These are phyloP conservation scores for Aspergillus panamensis DNA, from an alignment of 495 filamentous ascomycete species.

Conservation along the genomic window DNA sequence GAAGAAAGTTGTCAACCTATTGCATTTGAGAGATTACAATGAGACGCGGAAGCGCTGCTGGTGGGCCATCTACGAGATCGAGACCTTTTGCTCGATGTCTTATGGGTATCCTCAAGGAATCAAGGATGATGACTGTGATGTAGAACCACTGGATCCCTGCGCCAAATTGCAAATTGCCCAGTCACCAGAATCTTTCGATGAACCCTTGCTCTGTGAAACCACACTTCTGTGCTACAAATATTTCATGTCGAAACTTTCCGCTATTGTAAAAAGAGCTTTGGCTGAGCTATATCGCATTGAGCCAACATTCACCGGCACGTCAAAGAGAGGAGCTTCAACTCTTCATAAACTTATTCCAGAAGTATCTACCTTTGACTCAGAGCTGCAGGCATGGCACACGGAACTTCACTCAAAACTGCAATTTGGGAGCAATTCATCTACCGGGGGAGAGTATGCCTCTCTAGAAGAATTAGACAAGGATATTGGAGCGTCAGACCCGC, in stretches of 20 bases:
- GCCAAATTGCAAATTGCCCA: slow-evolving; percentile 12
- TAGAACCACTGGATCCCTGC: slow-evolving; percentile 29
- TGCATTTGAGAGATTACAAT: slow-evolving; percentile 11
- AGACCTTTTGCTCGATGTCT: slow-evolving; percentile 37
- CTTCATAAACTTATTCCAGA: slow-evolving; percentile 6
- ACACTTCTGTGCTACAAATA: slow-evolving; percentile 32
- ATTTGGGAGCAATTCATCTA: neutral
- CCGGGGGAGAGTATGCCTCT: slow-evolving; percentile 12
- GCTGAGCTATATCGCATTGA: slow-evolving; percentile 27
- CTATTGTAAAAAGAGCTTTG: slow-evolving; percentile 23
- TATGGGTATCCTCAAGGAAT: slow-evolving; percentile 38
- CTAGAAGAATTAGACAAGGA: slow-evolving; percentile 27
- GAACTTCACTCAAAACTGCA: slow-evolving; percentile 20
- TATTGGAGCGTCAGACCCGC: slow-evolving; percentile 27
- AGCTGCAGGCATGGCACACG: slow-evolving; percentile 20
- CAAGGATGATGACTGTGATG: slow-evolving; percentile 34
- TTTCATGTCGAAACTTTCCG: slow-evolving; percentile 31
- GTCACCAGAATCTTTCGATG: slow-evolving; percentile 15
- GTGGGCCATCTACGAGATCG: slow-evolving; percentile 43
- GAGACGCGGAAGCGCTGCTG: slow-evolving; percentile 38
- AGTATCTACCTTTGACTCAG: slow-evolving; percentile 8
- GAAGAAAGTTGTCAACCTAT: neutral
- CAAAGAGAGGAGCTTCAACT: neutral
- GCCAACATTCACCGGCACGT: neutral
- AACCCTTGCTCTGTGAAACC: slow-evolving; percentile 9